A percentile compares a stretch with the other conserved stretches of the same genome.
Conservation (phyloP, 345 rosid species). For the Atalantia buxifolia region DNA sequence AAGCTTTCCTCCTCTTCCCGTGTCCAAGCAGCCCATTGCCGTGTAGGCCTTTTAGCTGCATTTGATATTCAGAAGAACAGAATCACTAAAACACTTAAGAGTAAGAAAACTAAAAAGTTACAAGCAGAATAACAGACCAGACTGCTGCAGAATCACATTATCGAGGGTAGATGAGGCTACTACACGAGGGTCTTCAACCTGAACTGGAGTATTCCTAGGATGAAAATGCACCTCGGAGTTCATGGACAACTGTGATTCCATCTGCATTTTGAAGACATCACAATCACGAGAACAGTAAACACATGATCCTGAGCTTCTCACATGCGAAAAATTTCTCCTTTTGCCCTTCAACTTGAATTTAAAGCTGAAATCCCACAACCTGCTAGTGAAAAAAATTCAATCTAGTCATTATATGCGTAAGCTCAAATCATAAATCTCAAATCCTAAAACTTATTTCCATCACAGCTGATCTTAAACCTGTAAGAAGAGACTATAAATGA, state of each 20-base stretch:
- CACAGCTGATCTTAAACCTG: slow-evolving; percentile 5
- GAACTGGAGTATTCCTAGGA: slow-evolving; percentile 35
- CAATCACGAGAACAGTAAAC: slow-evolving; percentile 21
- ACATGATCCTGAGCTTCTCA: slow-evolving; percentile 24
- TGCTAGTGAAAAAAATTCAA: slow-evolving; percentile 2
- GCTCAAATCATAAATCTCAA: neutral
- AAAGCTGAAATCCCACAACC: slow-evolving; percentile 7
- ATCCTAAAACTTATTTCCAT: neutral
- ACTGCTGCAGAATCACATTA: slow-evolving; percentile 37
- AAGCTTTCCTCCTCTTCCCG: slow-evolving; percentile 97
- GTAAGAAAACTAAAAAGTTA: neutral
- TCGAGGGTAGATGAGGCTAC: slow-evolving; percentile 35
- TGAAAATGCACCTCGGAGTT: slow-evolving; percentile 29
- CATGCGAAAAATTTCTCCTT: neutral
- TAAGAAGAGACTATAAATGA: slow-evolving; percentile 2
- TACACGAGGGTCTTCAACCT: slow-evolving; percentile 34
- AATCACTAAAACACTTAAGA: slow-evolving; percentile 1
- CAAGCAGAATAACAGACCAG: slow-evolving; percentile 49
- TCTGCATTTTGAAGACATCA: slow-evolving; percentile 38
- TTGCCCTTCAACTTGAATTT: slow-evolving; percentile 5
- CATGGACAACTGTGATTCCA: slow-evolving; percentile 31
- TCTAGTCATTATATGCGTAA: neutral
- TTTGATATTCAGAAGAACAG: slow-evolving; percentile 5
- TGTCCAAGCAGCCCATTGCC: slow-evolving; percentile 99
- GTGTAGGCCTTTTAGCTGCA: slow-evolving; percentile 79